These are phyloP conservation scores for Linum trigynum DNA, from an alignment of 345 rosid genomes.

Conservation along the genomic window DNA sequence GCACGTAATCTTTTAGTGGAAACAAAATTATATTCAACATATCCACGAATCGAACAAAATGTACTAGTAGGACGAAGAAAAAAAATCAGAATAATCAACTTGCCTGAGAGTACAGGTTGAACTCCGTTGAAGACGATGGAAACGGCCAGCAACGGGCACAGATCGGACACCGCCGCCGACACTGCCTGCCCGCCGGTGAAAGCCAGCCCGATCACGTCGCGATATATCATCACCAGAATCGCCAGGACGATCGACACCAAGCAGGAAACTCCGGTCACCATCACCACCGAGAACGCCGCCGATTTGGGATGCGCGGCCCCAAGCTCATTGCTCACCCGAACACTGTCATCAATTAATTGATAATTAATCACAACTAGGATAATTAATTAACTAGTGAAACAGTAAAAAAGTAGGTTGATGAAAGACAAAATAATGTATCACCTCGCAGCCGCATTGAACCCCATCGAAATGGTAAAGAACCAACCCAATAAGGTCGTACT, in stretches of 20 bases:
- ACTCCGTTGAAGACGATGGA: conserved; percentile 49
- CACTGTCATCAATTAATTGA: conserved; percentile 21
- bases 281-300: conserved; percentile 35
- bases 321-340: conserved; percentile 54
- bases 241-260: conserved; percentile 32
- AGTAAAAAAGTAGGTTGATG: neutral
- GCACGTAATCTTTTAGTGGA: no score
- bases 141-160: conserved; percentile 41
- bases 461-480: conserved; percentile 54
- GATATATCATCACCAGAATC: conserved; percentile 24
- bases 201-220: conserved; percentile 37
- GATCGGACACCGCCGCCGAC: conserved; percentile 49
- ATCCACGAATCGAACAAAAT: no score
- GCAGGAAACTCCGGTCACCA: conserved; percentile 38
- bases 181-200: conserved; percentile 44
- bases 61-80: neutral
- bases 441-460: conserved; percentile 80
- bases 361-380: neutral
- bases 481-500: conserved; percentile 56
- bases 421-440: conserved; percentile 8
- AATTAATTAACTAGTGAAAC: neutral
- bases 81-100: neutral
- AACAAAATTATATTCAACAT: no score
- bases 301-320: conserved; percentile 55
- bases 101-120: conserved; percentile 66